A percentile compares a stretch with the other conserved stretches of the same genome.
Conservation (phyloP, 345 rosid genomes). For the Luvunga scandens region DNA sequence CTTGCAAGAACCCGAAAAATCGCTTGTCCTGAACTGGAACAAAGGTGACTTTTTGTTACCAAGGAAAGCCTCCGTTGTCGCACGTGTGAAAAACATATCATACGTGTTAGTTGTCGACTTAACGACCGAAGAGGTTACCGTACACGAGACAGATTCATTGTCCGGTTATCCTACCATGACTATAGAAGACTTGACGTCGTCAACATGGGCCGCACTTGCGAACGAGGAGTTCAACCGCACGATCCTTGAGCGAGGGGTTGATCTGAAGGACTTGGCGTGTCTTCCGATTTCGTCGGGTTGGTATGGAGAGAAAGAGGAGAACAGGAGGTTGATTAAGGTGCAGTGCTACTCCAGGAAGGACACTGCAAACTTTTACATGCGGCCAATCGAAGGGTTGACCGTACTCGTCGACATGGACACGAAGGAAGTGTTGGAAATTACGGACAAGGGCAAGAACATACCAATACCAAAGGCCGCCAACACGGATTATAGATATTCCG, state of each 20-base stretch:
- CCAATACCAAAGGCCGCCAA: conserved; percentile 81
- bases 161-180: conserved; percentile 93
- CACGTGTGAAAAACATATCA: conserved; percentile 46
- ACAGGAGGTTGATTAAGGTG: conserved; percentile 65
- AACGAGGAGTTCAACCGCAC: conserved; percentile 67
- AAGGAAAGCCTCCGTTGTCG: conserved; percentile 72
- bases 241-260: conserved; percentile 67
- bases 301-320: conserved; percentile 69
- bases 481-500: conserved; percentile 73
- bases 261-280: conserved; percentile 63
- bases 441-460: conserved; percentile 58
- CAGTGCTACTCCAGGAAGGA: conserved; percentile 79
- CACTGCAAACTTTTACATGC: conserved; percentile 87
- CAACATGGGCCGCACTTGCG: conserved; percentile 56
- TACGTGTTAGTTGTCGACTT: conserved; percentile 61
- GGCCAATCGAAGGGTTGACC: conserved; percentile 94
- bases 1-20: conserved; percentile 77
- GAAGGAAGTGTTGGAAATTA: conserved; percentile 59
- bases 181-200: conserved; percentile 72
- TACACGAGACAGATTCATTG: conserved; percentile 22
- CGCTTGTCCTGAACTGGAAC: conserved; percentile 52
- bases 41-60: conserved; percentile 62
- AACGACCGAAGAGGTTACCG: conserved; percentile 27
- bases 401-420: conserved; percentile 69
- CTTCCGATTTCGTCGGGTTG: conserved; percentile 75